Conservation (phyloP, 805 yeast species). For the Starmerella tilneyi region DNA sequence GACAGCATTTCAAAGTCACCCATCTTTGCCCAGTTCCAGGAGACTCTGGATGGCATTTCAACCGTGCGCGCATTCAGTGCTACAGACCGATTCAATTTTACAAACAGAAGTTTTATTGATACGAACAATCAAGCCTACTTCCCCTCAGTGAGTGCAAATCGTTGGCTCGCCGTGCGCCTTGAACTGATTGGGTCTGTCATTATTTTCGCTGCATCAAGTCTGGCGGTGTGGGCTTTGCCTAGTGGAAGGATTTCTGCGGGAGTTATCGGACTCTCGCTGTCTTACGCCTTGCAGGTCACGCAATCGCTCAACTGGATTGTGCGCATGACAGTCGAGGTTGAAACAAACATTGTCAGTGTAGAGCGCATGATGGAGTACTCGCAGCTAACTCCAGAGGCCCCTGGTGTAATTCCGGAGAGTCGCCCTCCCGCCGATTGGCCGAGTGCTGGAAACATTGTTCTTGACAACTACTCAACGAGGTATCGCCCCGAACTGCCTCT, state of each 20-base stretch:
- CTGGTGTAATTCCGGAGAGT: slow-evolving; percentile 48
- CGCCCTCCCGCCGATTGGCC: slow-evolving; percentile 76
- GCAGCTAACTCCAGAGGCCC: slow-evolving; percentile 73
- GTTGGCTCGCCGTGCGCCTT: slow-evolving; percentile 94
- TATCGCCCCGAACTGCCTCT: slow-evolving; percentile 75
- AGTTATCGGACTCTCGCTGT: slow-evolving; percentile 83
- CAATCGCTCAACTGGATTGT: slow-evolving; percentile 95
- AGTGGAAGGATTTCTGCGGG: slow-evolving; percentile 75
- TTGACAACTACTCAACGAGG: slow-evolving; percentile 67
- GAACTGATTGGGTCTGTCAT: slow-evolving; percentile 86
- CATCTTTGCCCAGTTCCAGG: slow-evolving; percentile 72
- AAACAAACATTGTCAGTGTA: slow-evolving; percentile 91
- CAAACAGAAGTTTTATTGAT: slow-evolving; percentile 53
- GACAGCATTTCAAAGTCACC: slow-evolving; percentile 63
- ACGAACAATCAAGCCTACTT: slow-evolving; percentile 83
- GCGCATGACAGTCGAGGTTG: slow-evolving; percentile 97
- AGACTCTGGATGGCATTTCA: slow-evolving; percentile 63
- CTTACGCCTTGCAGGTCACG: slow-evolving; percentile 87
- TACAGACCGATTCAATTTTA: slow-evolving; percentile 46
- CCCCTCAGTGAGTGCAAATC: slow-evolving; percentile 83
- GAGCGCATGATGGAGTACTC: slow-evolving; percentile 90
- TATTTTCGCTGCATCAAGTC: slow-evolving; percentile 74
- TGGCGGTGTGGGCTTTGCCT: slow-evolving; percentile 60
- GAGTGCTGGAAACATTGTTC: slow-evolving; percentile 50
- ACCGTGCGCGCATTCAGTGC: slow-evolving; percentile 76